Evolutionary conservation across 257 asterid genomes (phyloP).

Genomic region (Striga asiatica): DNA sequence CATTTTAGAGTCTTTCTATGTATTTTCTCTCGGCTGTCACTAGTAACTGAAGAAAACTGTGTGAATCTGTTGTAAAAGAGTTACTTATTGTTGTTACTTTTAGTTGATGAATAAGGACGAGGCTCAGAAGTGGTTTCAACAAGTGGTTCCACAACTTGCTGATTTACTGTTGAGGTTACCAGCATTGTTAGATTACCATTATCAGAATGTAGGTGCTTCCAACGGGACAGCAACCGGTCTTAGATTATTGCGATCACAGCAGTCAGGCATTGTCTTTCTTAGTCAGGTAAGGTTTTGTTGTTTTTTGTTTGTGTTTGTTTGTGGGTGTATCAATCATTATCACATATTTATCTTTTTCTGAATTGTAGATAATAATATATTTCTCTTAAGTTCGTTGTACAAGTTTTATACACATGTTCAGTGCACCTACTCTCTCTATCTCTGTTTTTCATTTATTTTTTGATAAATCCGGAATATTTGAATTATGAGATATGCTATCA

Average conservation of each 20-base stretch:
- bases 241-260: constrained; percentile 55
- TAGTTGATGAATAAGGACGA: constrained; percentile 60
- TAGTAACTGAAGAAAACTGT: too few species aligned
- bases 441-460: too few species aligned
- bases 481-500: too few species aligned
- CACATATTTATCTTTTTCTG: background rate
- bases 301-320: background rate
- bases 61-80: too few species aligned
- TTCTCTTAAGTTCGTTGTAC: too few species aligned
- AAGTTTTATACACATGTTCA: background rate
- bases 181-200: constrained; percentile 50
- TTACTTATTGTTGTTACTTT: constrained; percentile 10
- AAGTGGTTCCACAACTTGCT: constrained; percentile 62
- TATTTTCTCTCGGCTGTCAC: too few species aligned
- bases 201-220: constrained; percentile 36
- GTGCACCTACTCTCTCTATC: too few species aligned
- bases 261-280: constrained; percentile 60
- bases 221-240: constrained; percentile 59
- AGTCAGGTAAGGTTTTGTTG: constrained; percentile 39
- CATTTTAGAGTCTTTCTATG: too few species aligned
- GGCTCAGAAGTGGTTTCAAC: constrained; percentile 50
- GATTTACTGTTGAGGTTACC: constrained; percentile 61
- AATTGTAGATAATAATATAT: background rate
- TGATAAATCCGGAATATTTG: too few species aligned
- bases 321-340: background rate